Conservation (phyloP, 441 rosid species). For the Jatropha podagrica region DNA sequence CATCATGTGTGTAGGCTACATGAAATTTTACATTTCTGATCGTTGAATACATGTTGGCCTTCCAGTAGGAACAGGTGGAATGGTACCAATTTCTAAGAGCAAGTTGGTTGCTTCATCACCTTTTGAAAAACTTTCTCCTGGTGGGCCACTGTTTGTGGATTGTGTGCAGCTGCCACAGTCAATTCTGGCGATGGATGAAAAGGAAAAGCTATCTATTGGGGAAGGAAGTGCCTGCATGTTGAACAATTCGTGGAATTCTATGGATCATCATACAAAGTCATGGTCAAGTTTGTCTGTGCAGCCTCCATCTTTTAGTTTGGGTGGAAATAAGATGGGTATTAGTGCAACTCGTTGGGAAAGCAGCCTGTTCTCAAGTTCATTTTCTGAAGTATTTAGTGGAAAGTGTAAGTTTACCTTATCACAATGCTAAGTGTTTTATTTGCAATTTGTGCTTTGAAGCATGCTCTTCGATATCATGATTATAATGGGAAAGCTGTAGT, state of each 20-base stretch:
- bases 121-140: conserved; percentile 33
- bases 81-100: conserved; percentile 28
- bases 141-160: conserved; percentile 26
- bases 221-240: conserved; percentile 38
- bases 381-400: conserved; percentile 55
- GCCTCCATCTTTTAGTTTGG: conserved; percentile 31
- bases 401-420: conserved; percentile 44
- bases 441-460: not conserved
- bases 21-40: conserved; percentile 12
- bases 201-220: conserved; percentile 33
- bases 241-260: conserved; percentile 33
- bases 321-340: conserved; percentile 28
- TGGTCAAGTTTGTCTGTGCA: conserved; percentile 35
- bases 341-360: conserved; percentile 49
- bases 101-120: conserved; percentile 44
- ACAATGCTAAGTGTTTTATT: not conserved
- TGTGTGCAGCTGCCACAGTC: conserved; percentile 38
- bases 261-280: conserved; percentile 35
- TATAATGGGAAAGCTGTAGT: not conserved
- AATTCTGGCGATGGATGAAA: conserved; percentile 32
- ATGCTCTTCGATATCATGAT: conserved; percentile 1
- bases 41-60: conserved; percentile 18
- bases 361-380: conserved; percentile 72
- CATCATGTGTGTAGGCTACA: not conserved
- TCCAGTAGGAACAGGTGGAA: conserved; percentile 33